Conservation (phyloP, 2,329 filamentous ascomycete genomes). For the Albophoma yamanashiensis region DNA sequence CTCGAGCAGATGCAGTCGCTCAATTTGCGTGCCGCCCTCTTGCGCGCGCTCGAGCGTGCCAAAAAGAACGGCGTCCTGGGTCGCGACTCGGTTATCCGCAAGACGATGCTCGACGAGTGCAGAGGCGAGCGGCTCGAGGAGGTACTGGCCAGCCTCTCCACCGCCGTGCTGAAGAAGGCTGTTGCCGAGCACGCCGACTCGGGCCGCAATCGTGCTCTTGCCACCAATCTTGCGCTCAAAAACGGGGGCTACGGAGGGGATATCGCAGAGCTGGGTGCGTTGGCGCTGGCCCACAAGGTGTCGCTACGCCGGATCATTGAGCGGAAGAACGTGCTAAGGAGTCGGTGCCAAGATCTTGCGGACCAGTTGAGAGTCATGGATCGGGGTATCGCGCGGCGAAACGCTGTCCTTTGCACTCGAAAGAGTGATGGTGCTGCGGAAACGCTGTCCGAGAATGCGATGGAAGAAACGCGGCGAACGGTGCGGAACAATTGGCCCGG, state of each 20-base stretch:
- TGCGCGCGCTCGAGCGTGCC: constrained; percentile 68
- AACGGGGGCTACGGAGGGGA: constrained; percentile 45
- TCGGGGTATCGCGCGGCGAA: constrained; percentile 41
- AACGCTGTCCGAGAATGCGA: constrained; percentile 29
- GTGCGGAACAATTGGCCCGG: constrained; percentile 71
- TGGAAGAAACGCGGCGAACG: constrained; percentile 43
- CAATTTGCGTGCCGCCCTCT: constrained; percentile 76
- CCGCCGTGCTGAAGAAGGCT: constrained; percentile 64
- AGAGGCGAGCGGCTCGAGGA: constrained; percentile 87
- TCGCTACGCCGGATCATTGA: constrained; percentile 50
- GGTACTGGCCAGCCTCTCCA: constrained; percentile 73
- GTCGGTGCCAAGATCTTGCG: constrained; percentile 52
- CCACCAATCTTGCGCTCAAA: constrained; percentile 46
- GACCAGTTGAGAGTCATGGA: constrained; percentile 55
- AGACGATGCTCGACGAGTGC: constrained; percentile 96
- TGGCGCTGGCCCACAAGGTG: constrained; percentile 64
- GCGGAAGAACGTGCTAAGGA: constrained; percentile 47
- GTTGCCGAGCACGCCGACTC: constrained; percentile 33
- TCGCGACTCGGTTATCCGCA: constrained; percentile 69
- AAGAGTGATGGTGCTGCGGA: constrained; percentile 14
- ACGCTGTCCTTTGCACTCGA: constrained; percentile 30
- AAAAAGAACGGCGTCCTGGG: constrained; percentile 83
- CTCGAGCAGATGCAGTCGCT: constrained; percentile 83
- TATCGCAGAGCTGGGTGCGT: constrained; percentile 45
- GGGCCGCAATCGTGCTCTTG: constrained; percentile 33